Evolutionary conservation across 1,139 yeast genomes (phyloP).

Genomic region (Saccharomyces hybrid): DNA sequence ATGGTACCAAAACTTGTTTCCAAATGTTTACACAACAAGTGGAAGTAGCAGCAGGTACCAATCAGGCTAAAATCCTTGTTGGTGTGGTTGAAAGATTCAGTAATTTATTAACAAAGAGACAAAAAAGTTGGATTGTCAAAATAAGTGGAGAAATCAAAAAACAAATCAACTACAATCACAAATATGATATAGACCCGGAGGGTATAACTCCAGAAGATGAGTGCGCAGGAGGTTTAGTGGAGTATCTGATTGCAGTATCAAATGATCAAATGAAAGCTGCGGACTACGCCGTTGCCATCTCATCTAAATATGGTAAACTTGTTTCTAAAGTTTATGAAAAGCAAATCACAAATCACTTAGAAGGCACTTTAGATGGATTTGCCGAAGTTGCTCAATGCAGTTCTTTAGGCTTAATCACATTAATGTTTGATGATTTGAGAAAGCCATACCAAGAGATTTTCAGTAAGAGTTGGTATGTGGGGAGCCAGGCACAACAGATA

Average conservation of each 20-base stretch:
- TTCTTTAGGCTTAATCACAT: conserved; percentile 53
- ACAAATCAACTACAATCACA: conserved; percentile 36
- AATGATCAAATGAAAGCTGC: conserved; percentile 86
- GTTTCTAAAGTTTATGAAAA: conserved; percentile 60
- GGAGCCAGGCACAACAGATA: conserved; percentile 49
- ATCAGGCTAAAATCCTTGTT: too few species aligned
- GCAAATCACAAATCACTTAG: conserved; percentile 50
- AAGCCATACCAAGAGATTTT: conserved; percentile 43
- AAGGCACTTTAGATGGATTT: conserved; percentile 63
- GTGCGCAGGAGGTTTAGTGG: conserved; percentile 72
- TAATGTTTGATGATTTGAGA: conserved; percentile 65
- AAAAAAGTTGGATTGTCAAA: too few species aligned
- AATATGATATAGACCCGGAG: conserved; percentile 32
- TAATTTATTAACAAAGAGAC: too few species aligned
- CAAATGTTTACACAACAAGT: too few species aligned
- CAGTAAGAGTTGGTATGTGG: conserved; percentile 43
- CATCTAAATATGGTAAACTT: conserved; percentile 56
- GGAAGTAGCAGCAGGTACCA: too few species aligned
- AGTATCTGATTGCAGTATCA: conserved; percentile 75
- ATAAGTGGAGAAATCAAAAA: too few species aligned
- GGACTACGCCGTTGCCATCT: conserved; percentile 66
- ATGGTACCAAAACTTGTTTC: too few species aligned
- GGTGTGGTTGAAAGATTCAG: too few species aligned
- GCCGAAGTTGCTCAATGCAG: conserved; percentile 69
- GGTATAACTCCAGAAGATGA: conserved; percentile 43